A percentile compares a stretch with the other conserved stretches of the same genome.
Conservation (phyloP, 306 rosid genomes). For the Lathyrus sativus region DNA sequence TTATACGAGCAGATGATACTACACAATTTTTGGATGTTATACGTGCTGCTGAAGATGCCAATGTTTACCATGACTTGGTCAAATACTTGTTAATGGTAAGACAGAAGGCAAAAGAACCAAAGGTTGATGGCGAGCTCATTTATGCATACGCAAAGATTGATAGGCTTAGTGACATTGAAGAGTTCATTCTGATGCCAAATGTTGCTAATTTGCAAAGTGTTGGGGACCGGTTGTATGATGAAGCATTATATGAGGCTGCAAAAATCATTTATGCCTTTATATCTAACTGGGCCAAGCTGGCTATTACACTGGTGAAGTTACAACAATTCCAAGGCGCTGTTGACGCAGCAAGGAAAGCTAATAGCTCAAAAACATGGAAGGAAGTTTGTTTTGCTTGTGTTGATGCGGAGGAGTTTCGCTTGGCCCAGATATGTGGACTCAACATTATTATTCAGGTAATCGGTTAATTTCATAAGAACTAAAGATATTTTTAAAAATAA, state of each 20-base stretch:
- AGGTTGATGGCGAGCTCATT: constrained; percentile 96
- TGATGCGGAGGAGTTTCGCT: constrained; percentile 98
- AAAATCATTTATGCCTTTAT: constrained; percentile 92
- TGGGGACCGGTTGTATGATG: constrained; percentile 94
- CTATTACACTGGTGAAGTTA: constrained; percentile 86
- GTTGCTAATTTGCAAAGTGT: constrained; percentile 96
- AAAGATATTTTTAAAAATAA: not conserved
- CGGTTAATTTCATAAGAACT: constrained; percentile 22
- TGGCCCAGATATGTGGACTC: constrained; percentile 99
- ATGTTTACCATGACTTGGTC: constrained; percentile 94
- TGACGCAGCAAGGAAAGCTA: constrained; percentile 99
- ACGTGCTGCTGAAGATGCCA: constrained; percentile 79
- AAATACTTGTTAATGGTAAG: constrained; percentile 96
- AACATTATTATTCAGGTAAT: constrained; percentile 93
- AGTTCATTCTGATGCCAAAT: constrained; percentile 95
- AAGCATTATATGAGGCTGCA: constrained; percentile 95
- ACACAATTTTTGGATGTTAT: constrained; percentile 95
- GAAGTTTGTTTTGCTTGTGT: constrained; percentile 99
- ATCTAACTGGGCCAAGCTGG: constrained; percentile 99
- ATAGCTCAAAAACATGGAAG: constrained; percentile 99
- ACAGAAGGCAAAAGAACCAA: constrained; percentile 89
- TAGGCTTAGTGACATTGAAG: constrained; percentile 92
- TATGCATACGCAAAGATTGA: constrained; percentile 98
- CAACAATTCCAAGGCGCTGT: constrained; percentile 98
- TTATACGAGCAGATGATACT: constrained; percentile 94